A percentile compares a stretch with the other conserved stretches of the same genome.
phyloP scores from a whole-genome alignment of 768 basidiomycete species.

The Leccinum aurantiacum region DNA sequence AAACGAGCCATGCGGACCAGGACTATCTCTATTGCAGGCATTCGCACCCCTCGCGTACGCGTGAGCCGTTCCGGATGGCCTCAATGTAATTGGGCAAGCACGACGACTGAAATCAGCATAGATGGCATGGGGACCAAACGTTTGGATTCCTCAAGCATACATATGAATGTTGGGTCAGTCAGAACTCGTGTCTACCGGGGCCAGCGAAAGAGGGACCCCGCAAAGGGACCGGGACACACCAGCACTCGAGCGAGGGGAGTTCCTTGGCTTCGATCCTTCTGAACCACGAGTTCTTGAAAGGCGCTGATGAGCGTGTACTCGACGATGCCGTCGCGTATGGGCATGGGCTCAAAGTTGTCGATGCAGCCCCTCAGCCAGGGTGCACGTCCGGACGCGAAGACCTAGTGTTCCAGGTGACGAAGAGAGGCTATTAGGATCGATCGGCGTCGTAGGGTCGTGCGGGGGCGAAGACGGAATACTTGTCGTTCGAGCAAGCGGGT shows the following conservation, averaged over 20 bases:
- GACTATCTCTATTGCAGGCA: too few species aligned
- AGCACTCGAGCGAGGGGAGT: slow-evolving; percentile 80
- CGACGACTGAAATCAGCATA: too few species aligned
- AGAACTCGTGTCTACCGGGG: too few species aligned
- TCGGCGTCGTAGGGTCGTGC: slow-evolving; percentile 8
- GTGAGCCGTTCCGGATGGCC: too few species aligned
- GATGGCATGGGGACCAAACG: too few species aligned
- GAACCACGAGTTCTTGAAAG: slow-evolving; percentile 78
- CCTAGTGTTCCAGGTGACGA: slow-evolving; percentile 93
- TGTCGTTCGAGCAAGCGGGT: slow-evolving; percentile 67
- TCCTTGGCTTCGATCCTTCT: slow-evolving; percentile 74
- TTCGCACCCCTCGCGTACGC: too few species aligned
- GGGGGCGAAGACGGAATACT: slow-evolving; percentile 64
- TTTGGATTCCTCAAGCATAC: too few species aligned
- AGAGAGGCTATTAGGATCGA: slow-evolving; percentile 50
- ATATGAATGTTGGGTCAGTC: too few species aligned
- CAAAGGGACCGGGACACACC: slow-evolving; percentile 51
- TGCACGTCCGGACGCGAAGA: slow-evolving; percentile 56
- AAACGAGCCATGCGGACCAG: too few species aligned
- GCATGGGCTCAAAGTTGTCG: slow-evolving; percentile 82
- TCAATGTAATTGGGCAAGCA: too few species aligned
- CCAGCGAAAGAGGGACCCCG: too few species aligned
- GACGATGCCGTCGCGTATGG: slow-evolving; percentile 71
- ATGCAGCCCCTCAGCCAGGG: slow-evolving; percentile 88
- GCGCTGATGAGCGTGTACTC: slow-evolving; percentile 94